phyloP scores from a whole-genome alignment of 2,329 filamentous ascomycete genomes.

The Fusarium haematococcum region DNA sequence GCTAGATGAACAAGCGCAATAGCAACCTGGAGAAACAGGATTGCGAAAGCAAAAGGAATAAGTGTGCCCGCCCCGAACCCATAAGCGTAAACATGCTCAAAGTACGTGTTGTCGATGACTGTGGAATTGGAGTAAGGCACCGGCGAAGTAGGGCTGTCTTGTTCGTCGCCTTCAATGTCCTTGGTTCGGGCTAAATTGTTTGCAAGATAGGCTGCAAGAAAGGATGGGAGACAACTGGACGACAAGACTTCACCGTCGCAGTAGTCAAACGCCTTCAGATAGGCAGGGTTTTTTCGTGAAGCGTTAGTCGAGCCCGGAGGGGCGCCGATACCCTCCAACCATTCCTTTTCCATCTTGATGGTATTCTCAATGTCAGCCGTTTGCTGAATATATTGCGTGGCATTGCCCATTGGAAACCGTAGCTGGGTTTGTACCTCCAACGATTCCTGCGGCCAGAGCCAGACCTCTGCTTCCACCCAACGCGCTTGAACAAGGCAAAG shows the following conservation, averaged over 20 bases:
- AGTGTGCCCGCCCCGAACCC: neutral
- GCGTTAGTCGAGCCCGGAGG: neutral
- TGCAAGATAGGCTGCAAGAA: no score
- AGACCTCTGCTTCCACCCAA: slow-evolving; percentile 2
- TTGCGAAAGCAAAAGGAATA: neutral
- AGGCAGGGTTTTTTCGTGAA: neutral
- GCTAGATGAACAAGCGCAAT: neutral
- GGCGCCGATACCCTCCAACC: neutral
- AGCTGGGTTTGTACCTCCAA: neutral
- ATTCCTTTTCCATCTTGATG: neutral
- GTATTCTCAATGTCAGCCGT: neutral
- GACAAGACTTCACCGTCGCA: no score
- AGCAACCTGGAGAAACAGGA: slow-evolving; percentile 2
- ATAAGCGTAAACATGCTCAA: neutral
- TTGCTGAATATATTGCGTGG: neutral
- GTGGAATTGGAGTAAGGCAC: neutral
- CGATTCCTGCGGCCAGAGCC: neutral
- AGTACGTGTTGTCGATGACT: neutral
- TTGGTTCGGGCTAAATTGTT: no score
- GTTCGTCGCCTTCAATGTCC: neutral
- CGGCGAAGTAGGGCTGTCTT: neutral
- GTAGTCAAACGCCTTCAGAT: neutral
- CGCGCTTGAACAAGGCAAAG: slow-evolving; percentile 12
- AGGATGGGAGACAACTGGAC: no score
- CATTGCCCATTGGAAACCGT: neutral